Conservation (phyloP, 2,329 filamentous ascomycete genomes). For the Trichoderma aggressivum region DNA sequence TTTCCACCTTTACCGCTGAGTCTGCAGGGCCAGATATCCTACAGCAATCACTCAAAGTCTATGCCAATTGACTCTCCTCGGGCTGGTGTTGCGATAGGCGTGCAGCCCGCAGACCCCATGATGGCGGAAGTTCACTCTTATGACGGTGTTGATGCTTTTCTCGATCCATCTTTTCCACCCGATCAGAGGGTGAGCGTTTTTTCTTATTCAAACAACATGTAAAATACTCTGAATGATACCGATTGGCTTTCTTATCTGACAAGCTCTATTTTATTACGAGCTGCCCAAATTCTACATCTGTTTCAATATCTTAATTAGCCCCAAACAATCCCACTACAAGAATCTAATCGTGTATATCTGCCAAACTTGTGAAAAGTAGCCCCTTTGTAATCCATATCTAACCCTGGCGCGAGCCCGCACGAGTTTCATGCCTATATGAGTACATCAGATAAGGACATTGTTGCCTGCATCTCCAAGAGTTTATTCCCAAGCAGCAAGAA, state of each 20-base stretch:
- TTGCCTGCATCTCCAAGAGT: background rate
- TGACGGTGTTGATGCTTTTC: background rate
- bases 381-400: background rate
- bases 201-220: background rate
- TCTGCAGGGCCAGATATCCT: background rate
- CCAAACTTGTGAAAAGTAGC: background rate
- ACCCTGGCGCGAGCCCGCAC: background rate
- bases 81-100: background rate
- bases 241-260: background rate
- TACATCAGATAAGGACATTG: background rate
- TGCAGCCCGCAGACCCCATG: background rate
- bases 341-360: background rate
- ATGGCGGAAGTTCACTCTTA: background rate
- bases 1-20: background rate
- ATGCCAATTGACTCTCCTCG: background rate
- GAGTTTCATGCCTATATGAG: background rate
- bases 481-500: background rate
- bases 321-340: background rate
- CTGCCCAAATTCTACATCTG: background rate
- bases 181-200: background rate
- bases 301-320: background rate
- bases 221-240: background rate
- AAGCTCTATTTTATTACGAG: background rate
- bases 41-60: background rate
- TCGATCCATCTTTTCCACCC: background rate